Conservation (phyloP, 2,329 filamentous ascomycete species). For the Graphiopsis chlorocephala region DNA sequence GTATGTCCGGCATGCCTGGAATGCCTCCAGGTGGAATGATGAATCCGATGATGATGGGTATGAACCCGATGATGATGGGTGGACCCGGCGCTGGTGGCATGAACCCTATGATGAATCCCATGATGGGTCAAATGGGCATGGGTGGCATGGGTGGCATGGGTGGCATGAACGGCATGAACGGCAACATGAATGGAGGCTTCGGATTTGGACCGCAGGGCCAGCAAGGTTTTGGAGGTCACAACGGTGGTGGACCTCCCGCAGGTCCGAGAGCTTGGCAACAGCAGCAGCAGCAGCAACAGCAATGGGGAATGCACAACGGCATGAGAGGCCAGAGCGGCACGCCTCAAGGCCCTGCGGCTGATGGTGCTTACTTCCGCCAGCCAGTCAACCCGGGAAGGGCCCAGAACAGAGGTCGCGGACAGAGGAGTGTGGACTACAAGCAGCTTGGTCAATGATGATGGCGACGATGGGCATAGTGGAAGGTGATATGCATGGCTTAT, state of each 20-base stretch:
- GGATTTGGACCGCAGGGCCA: constrained; percentile 1
- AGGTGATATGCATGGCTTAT: not conserved
- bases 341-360: constrained; percentile 33
- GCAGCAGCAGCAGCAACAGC: constrained; percentile 10
- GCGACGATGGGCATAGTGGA: not conserved
- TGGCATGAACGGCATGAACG: constrained; percentile 22
- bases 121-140: constrained; percentile 33
- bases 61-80: constrained; percentile 36
- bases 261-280: constrained; percentile 16
- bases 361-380: constrained; percentile 91
- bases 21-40: constrained; percentile 31
- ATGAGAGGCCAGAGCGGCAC: constrained; percentile 5
- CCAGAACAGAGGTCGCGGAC: constrained; percentile 57
- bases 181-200: constrained; percentile 20
- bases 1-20: constrained; percentile 29
- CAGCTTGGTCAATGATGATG: constrained; percentile 53
- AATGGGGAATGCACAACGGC: constrained; percentile 21
- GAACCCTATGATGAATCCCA: constrained; percentile 36
- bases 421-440: constrained; percentile 85
- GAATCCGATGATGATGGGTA: constrained; percentile 42
- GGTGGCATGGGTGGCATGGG: constrained; percentile 2
- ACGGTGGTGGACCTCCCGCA: constrained; percentile 10
- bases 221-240: constrained; percentile 5
- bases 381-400: constrained; percentile 90
- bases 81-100: constrained; percentile 26